Base-by-base conservation (phyloP, 2,329 filamentous ascomycete species). In the Alternaria panax region DNA sequence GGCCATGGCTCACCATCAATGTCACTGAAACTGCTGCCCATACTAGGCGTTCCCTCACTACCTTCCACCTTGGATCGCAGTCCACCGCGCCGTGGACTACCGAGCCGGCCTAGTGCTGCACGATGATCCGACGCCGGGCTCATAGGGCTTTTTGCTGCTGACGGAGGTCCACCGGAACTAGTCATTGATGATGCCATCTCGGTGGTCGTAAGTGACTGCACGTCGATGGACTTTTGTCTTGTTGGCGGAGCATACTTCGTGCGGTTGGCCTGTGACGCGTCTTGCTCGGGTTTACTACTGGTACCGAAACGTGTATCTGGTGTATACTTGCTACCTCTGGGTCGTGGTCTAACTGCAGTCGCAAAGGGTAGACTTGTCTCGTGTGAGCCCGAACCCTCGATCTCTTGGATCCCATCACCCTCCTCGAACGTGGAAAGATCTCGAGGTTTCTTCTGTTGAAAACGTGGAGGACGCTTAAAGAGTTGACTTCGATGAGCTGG, bases 11-110 rank as follows among this genome's bases (percentile, higher is more conserved):
- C 76, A 85, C 90, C 91, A 74, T 94, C 92, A 42, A 96, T 83
- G 79, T 95, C 92, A 77, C 91, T 94, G 70, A 92, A 95, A 69
- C 91, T 93, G 75, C 91, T 94, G 1, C 91, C 90, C 73, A 78
- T 78, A 41, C 75, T 78, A 14, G 74, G 75, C 2, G 73, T 73
- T 1, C 74, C 75, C 43, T 78, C 75, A 43, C 75, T 78, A 5
- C 74, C 74, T 24, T 76, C 73, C 40, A 64, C 72, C 40, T 59
- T 59, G 24, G 57, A 54, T 48, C 63, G 72, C 20, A 46, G 53
- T 20, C 64, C 66, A 28, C 27, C 51, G 8, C 67, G 84, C 83
- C 27, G 77, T 2, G 87, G 85, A 67, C 84, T 87, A n/a, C 69
- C 68, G 43, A 85, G 80, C 25, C 83, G 83, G 3, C 84, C 81